phyloP scores from a whole-genome alignment of 176 grass and related monocot species.

The Eremochloa ophiuroides region DNA sequence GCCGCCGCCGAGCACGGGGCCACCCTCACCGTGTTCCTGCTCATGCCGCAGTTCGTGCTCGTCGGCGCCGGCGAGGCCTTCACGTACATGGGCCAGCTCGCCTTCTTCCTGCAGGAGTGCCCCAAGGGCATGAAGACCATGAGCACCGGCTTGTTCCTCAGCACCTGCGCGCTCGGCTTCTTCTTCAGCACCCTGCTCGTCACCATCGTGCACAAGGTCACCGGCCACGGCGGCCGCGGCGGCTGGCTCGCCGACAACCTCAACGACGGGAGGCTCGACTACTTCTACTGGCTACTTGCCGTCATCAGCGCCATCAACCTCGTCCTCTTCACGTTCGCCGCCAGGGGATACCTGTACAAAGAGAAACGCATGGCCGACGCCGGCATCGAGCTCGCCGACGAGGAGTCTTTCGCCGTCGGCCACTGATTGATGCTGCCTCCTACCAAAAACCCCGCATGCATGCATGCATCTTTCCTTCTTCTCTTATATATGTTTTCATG shows the following conservation, averaged over 20 bases:
- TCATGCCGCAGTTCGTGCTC: constrained; percentile 89
- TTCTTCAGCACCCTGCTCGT: constrained; percentile 88
- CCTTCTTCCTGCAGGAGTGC: constrained; percentile 90
- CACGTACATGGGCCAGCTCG: constrained; percentile 96
- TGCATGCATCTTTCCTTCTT: not conserved
- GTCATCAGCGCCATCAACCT: constrained; percentile 57
- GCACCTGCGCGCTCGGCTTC: constrained; percentile 81
- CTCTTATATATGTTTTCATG: not conserved
- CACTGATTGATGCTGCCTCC: constrained; percentile 2
- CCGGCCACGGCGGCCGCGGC: constrained; percentile 22
- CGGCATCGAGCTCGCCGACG: constrained; percentile 67
- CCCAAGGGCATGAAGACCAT: constrained; percentile 99
- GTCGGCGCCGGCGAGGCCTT: constrained; percentile 90
- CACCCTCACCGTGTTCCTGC: constrained; percentile 64
- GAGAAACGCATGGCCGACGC: constrained; percentile 66
- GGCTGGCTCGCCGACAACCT: constrained; percentile 81
- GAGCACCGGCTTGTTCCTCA: constrained; percentile 94
- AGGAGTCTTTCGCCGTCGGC: constrained; percentile 36
- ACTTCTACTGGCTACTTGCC: constrained; percentile 93
- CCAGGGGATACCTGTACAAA: constrained; percentile 80
- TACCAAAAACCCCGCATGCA: constrained; percentile 1
- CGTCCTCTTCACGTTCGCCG: constrained; percentile 37
- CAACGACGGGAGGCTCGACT: constrained; percentile 64
- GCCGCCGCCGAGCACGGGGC: not conserved
- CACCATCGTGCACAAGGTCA: constrained; percentile 67